phyloP scores from a whole-genome alignment of 176 grass and related monocot species.

The Paspalum vaginatum region DNA sequence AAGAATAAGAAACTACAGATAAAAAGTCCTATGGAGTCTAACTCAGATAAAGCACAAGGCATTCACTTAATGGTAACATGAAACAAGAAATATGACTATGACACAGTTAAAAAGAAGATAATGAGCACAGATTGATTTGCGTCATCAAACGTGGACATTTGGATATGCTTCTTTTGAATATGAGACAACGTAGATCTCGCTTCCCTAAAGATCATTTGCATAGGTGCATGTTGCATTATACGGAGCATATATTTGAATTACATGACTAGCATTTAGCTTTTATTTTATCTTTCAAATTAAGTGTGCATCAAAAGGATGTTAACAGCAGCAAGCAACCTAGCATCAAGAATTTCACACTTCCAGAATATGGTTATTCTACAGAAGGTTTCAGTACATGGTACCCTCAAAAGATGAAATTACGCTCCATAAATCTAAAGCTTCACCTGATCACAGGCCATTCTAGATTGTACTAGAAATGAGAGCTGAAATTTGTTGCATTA shows the following conservation, averaged over 20 bases:
- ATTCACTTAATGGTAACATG: too few species aligned
- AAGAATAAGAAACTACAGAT: constrained; percentile 32
- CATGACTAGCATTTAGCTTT: background rate
- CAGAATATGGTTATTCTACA: constrained; percentile 6
- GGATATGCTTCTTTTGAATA: background rate
- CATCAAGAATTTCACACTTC: background rate
- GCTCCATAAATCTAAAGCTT: background rate
- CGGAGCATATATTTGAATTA: background rate
- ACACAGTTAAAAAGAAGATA: too few species aligned
- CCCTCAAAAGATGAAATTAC: background rate
- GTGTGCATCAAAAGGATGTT: background rate
- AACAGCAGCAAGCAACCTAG: constrained; percentile 22
- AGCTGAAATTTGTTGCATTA: background rate
- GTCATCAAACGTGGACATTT: background rate
- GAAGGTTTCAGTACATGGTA: background rate
- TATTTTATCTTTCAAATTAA: background rate
- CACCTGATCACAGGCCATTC: background rate
- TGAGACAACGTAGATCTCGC: background rate
- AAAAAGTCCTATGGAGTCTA: constrained; percentile 16
- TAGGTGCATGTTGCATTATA: background rate
- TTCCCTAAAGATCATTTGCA: background rate
- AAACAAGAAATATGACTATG: too few species aligned
- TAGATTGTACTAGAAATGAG: background rate
- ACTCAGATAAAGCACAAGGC: constrained; percentile 2
- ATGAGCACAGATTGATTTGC: background rate